Evolutionary conservation across 257 asterid species (phyloP).

Genomic region (Przewalskia tangutica): DNA sequence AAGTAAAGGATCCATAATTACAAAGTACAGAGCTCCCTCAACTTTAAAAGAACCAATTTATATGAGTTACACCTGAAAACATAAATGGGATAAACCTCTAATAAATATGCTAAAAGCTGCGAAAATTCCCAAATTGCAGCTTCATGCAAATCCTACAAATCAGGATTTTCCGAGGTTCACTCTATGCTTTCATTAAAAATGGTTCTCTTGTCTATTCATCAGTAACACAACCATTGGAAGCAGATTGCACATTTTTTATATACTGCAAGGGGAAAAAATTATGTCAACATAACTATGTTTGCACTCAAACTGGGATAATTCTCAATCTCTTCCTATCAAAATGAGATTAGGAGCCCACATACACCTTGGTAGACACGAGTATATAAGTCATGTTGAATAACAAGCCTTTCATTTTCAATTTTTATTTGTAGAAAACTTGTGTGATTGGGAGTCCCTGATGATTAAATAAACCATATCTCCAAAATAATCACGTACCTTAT

Average conservation of each 20-base stretch:
- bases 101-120: background rate
- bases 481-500: conserved; percentile 42
- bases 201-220: conserved; percentile 45
- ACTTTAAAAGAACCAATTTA: background rate
- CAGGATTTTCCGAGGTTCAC: background rate
- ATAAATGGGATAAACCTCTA: background rate
- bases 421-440: no score
- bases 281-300: background rate
- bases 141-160: background rate
- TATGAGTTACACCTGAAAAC: background rate
- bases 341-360: no score
- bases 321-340: no score
- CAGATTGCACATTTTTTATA: conserved; percentile 76
- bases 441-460: no score
- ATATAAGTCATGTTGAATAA: no score
- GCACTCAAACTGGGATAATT: no score
- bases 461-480: no score
- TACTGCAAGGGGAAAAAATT: conserved; percentile 32
- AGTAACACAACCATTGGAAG: conserved; percentile 89
- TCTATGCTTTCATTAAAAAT: background rate
- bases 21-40: background rate
- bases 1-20: background rate
- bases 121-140: background rate
- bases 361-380: no score
- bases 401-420: no score